Evolutionary conservation across 192 early-diverging fungal species (phyloP).

Genomic region (Coemansia sp.): DNA sequence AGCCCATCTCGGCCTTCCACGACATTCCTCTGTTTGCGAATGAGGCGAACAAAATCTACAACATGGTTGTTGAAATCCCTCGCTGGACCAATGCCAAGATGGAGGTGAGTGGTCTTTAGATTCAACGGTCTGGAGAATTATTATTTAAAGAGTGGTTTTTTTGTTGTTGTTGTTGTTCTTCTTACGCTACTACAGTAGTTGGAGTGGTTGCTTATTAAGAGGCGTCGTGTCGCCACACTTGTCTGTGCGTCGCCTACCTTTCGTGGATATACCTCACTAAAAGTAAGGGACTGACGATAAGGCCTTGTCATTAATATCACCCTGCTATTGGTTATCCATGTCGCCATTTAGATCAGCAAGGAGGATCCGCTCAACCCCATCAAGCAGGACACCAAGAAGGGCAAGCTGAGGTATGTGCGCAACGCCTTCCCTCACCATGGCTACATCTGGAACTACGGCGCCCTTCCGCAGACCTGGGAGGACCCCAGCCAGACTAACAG

Average conservation of each 20-base stretch:
- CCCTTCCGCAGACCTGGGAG: slow-evolving; percentile 99
- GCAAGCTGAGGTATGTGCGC: slow-evolving; percentile 96
- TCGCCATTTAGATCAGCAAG: slow-evolving; percentile 77
- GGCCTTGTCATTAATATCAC: slow-evolving; percentile 1
- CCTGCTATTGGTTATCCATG: slow-evolving; percentile 21
- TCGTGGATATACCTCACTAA: neutral
- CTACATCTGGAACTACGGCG: slow-evolving; percentile 99
- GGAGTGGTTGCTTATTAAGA: neutral
- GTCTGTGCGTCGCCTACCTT: neutral
- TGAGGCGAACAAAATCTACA: slow-evolving; percentile 87
- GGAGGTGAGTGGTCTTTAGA: slow-evolving; percentile 60
- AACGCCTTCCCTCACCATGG: slow-evolving; percentile 99
- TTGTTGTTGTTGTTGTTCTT: slow-evolving; percentile 1
- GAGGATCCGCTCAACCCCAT: slow-evolving; percentile 98
- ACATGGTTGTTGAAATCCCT: slow-evolving; percentile 99
- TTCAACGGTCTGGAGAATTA: neutral
- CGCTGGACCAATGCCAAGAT: slow-evolving; percentile 99
- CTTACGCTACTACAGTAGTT: neutral
- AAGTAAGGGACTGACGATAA: neutral
- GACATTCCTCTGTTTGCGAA: slow-evolving; percentile 97
- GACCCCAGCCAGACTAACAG: slow-evolving; percentile 88
- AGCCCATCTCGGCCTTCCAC: slow-evolving; percentile 93
- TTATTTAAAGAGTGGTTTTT: neutral
- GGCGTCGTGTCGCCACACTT: neutral
- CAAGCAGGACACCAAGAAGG: slow-evolving; percentile 99